Percentiles rank a stretch among this genome's conserved stretches.
These are phyloP conservation scores for Lithospermum erythrorhizon DNA, from an alignment of 257 asterid genomes.

Conservation along the genomic window DNA sequence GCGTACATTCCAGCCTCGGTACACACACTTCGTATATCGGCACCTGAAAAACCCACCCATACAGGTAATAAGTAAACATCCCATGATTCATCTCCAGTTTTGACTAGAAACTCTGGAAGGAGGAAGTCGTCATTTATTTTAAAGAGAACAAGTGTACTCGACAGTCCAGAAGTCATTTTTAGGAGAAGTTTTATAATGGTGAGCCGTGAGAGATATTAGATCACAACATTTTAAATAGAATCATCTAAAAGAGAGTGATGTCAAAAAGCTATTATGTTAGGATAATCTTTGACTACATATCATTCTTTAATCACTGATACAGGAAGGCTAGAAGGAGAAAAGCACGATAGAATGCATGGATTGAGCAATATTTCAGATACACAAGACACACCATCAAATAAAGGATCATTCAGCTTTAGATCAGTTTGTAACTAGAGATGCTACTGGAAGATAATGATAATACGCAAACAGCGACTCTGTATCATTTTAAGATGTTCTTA, in stretches of 20 bases:
- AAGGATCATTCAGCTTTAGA: not conserved
- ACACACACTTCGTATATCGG: slow-evolving; percentile 89
- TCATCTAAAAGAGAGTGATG: not conserved
- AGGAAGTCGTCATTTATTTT: too few species aligned
- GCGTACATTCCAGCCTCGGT: slow-evolving; percentile 97
- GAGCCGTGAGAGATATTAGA: not conserved
- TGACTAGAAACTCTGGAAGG: too few species aligned
- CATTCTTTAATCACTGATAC: too few species aligned
- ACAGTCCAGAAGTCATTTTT: too few species aligned
- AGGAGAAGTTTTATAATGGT: too few species aligned
- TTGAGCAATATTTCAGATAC: not conserved
- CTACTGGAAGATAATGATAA: not conserved
- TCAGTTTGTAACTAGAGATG: not conserved
- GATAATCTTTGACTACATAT: not conserved
- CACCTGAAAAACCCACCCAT: slow-evolving; percentile 47
- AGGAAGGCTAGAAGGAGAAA: too few species aligned
- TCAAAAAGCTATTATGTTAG: not conserved
- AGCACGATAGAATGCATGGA: not conserved
- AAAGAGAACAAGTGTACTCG: too few species aligned
- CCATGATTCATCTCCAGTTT: too few species aligned
- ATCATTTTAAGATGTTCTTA: too few species aligned
- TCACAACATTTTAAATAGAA: not conserved
- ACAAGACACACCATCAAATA: not conserved
- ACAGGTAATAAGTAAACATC: not conserved
- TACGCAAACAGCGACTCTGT: not conserved